Conservation (phyloP, 2,329 filamentous ascomycete genomes). For the Aspergillus sp. region DNA sequence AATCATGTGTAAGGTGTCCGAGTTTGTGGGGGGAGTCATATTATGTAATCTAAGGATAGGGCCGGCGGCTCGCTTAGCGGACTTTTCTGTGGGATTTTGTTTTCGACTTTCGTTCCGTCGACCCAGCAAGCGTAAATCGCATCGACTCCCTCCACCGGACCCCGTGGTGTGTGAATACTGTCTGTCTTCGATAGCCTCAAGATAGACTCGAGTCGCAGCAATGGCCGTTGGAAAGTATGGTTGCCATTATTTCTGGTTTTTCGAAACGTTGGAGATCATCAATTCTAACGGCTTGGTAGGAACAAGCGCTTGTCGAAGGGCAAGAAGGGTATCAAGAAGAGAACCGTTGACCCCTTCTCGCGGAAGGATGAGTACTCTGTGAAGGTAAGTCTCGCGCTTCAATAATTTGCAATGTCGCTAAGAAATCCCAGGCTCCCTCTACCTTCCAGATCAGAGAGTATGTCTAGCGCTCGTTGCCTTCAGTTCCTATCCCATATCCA, state of each 20-base stretch:
- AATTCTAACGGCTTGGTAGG: slow-evolving; percentile 49
- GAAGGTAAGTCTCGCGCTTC: slow-evolving; percentile 61
- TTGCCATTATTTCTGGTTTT: slow-evolving; percentile 8
- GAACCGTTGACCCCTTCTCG: slow-evolving; percentile 93
- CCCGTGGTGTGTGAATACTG: slow-evolving; percentile 40
- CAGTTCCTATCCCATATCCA: slow-evolving; percentile 3
- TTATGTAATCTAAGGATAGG: slow-evolving; percentile 34
- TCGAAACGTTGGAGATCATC: not conserved
- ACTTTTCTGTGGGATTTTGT: slow-evolving; percentile 46
- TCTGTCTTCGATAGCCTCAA: slow-evolving; percentile 41
- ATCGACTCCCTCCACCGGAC: slow-evolving; percentile 37
- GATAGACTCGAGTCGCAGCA: slow-evolving; percentile 58
- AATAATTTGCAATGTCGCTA: slow-evolving; percentile 9
- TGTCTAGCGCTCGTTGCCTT: slow-evolving; percentile 39
- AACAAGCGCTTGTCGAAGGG: slow-evolving; percentile 99
- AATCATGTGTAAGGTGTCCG: not conserved
- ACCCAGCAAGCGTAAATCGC: slow-evolving; percentile 31
- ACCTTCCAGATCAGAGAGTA: slow-evolving; percentile 97
- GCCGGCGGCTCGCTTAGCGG: slow-evolving; percentile 43
- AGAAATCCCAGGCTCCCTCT: slow-evolving; percentile 69
- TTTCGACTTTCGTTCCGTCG: slow-evolving; percentile 34
- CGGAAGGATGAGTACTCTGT: slow-evolving; percentile 99
- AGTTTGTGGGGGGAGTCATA: slow-evolving; percentile 15
- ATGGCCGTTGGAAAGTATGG: slow-evolving; percentile 81
- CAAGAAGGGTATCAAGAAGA: slow-evolving; percentile 99